Base-by-base conservation (phyloP, 2,329 filamentous ascomycete species). In the Monosporascus sp. region DNA sequence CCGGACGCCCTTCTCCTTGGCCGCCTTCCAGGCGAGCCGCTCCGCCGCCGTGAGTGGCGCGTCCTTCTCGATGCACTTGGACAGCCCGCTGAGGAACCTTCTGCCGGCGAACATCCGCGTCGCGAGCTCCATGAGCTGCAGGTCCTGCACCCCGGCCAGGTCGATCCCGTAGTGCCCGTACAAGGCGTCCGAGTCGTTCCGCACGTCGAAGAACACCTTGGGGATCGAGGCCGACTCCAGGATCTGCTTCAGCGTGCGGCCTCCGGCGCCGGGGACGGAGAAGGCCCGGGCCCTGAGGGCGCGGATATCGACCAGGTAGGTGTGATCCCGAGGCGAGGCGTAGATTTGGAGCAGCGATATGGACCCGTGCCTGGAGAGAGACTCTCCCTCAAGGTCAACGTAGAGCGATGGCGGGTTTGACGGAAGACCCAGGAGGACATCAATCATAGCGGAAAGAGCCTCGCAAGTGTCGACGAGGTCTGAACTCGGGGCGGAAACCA, bases 161-260 rank as follows among this genome's bases (percentile, higher is more conserved):
- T 52, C 24, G 55, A 85, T 68, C 0, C 60, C 41, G 55, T 67
- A 82, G 37, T 72, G 75, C 45, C 44, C 61, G 59, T 70, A 81
- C 0, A 85, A 64, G 0, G 81, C 80, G 57, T 84, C 77, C 0
- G 81, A 80, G 58, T 83, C 79, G 56, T 78, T 80, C 2, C 80
- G 77, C 17, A 85, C 70, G 54, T 85, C 81, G 58, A 83, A 84
- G 54, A 84, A 73, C 31, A 77, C 75, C 57, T 84, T 84, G 0
- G 67, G 63, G 17, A 77, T 73, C 0, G 47, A 8, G 0, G 55
- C 6, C 0, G 68, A 72, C 62, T 83, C 75, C 1, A 83, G 62
- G 9, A 83, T 70, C 0, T 47, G 45, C 55, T 73, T 72, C 1
- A 76, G 53, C 5, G 65, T 59, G 17, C 6, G n/a, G 2, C n/a